phyloP scores from a whole-genome alignment of 805 yeast species.

The Kazachstania taianensis region DNA sequence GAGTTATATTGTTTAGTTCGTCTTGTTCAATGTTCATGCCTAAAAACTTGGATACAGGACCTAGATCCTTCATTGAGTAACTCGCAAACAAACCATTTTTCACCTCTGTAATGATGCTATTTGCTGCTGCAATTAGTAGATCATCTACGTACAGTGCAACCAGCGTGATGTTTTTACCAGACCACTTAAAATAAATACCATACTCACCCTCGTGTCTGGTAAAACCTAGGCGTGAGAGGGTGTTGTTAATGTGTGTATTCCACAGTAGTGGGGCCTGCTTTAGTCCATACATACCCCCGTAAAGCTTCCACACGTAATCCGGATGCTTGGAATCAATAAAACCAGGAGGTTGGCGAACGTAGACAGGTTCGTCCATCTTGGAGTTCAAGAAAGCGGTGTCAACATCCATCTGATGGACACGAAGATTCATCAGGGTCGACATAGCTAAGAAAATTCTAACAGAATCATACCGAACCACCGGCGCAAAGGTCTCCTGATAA shows the following conservation, averaged over 20 bases:
- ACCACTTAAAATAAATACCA: slow-evolving; percentile 4
- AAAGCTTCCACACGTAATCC: slow-evolving; percentile 8
- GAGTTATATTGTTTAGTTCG: too few relatives aligned
- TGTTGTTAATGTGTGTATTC: slow-evolving; percentile 24
- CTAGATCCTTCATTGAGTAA: too few relatives aligned
- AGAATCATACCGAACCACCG: slow-evolving; percentile 16
- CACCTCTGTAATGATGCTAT: too few relatives aligned
- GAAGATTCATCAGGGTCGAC: not conserved
- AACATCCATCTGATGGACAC: slow-evolving; percentile 17
- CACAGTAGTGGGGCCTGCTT: slow-evolving; percentile 18
- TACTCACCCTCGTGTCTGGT: slow-evolving; percentile 2
- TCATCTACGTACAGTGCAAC: slow-evolving; percentile 8
- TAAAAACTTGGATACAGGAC: too few relatives aligned
- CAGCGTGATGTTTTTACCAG: not conserved
- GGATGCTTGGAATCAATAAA: slow-evolving; percentile 3
- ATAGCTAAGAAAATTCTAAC: slow-evolving; percentile 7
- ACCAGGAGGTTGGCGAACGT: slow-evolving; percentile 6
- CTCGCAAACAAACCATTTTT: too few relatives aligned
- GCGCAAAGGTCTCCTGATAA: too few relatives aligned
- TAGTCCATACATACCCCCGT: slow-evolving; percentile 10
- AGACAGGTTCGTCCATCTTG: not conserved
- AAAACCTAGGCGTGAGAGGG: slow-evolving; percentile 20
- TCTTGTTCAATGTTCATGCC: too few relatives aligned
- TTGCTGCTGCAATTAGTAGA: slow-evolving; percentile 5
- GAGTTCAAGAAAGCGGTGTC: slow-evolving; percentile 3